Evolutionary conservation across 1,284 basidiomycete genomes (phyloP).

Genomic region (Microstroma glucosiphilum): DNA sequence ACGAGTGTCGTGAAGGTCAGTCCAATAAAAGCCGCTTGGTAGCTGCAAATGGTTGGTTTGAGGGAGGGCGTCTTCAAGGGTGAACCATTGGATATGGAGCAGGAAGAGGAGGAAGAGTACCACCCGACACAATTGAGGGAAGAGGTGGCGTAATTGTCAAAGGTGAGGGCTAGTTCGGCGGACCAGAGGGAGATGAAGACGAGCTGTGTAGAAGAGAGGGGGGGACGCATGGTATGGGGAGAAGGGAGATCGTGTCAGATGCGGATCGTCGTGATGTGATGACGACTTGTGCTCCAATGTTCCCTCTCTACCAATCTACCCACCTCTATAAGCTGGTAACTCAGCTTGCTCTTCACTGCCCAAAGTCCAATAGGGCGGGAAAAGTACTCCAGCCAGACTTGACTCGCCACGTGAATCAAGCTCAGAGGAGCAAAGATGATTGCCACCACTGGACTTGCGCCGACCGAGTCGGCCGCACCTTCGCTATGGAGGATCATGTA

Average conservation of each 20-base stretch:
- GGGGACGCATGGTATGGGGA: background rate
- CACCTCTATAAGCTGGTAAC: slow-evolving; percentile 38
- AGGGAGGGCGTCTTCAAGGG: slow-evolving; percentile 19
- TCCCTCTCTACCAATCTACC: no score
- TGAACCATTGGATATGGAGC: background rate
- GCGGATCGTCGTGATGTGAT: no score
- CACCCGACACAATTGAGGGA: slow-evolving; percentile 66
- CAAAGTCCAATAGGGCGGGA: slow-evolving; percentile 81
- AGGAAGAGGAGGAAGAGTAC: slow-evolving; percentile 38
- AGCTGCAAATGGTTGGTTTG: slow-evolving; percentile 60
- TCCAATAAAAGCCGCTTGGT: slow-evolving; percentile 48
- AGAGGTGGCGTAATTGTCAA: slow-evolving; percentile 87
- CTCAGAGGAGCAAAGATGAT: slow-evolving; percentile 80
- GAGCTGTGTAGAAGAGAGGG: slow-evolving; percentile 56
- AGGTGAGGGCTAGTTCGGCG: slow-evolving; percentile 74
- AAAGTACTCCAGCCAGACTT: slow-evolving; percentile 65
- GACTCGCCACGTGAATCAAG: slow-evolving; percentile 69
- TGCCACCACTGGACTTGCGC: slow-evolving; percentile 72
- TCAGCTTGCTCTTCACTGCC: slow-evolving; percentile 53
- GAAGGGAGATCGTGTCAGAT: slow-evolving; percentile 1
- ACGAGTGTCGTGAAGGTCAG: slow-evolving; percentile 56
- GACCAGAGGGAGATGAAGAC: slow-evolving; percentile 87
- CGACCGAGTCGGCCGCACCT: slow-evolving; percentile 64
- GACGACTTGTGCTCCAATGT: no score
- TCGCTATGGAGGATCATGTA: slow-evolving; percentile 59